Evolutionary conservation across 2,329 filamentous ascomycete species (phyloP), one percentile per base, ranked within the genome.

Genomic region (Fonsecaea pedrosoi): DNA sequence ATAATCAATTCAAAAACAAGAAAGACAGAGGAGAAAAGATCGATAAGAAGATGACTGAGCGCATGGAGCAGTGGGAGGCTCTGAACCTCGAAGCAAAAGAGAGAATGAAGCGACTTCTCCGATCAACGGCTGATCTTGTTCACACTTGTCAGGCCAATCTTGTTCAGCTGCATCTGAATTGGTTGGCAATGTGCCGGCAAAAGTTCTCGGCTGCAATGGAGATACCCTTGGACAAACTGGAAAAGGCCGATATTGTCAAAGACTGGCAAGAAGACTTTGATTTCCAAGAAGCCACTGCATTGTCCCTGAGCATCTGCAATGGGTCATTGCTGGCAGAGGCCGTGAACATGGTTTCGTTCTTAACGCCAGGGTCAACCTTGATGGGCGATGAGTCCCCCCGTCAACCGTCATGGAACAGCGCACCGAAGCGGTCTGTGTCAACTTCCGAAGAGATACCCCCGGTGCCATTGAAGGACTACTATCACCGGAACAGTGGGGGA

Each of bases 71-170:
- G 76, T 99, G 97, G 77, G 86, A 92, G 48, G 92, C 93, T 7
- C 83, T 99, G 67, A 98, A 98, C 75, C 92, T 97, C 69, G 92
- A 94, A 0, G 84, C 98, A 67, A 97, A 97, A 79, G 90, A 94
- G 71, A 94, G 98, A 76, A 84, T 99, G 55, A 94, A 94, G 1
- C 89, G 89, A 76, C 85, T 99, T 15, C 96, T 95, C 60, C 80
- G 82, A 7, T 81, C 95, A 70, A 97, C 94, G 1, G 92, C 92
- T 69, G 91, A 89, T 73, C 83, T 97, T 68, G 92, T 95, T 73
- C 91, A 93, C 73, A 89, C 91, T 30, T 94, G 92, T 73, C 84
- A 97, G 53, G 87, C 86, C 65, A 93, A 92, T 73, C 92, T 98
- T 74, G 87, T 97, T 71, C 88, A 90, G 70, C 89, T 96, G 54